phyloP scores from a whole-genome alignment of 148 eudicot genomes.

The Selenicereus undatus region DNA sequence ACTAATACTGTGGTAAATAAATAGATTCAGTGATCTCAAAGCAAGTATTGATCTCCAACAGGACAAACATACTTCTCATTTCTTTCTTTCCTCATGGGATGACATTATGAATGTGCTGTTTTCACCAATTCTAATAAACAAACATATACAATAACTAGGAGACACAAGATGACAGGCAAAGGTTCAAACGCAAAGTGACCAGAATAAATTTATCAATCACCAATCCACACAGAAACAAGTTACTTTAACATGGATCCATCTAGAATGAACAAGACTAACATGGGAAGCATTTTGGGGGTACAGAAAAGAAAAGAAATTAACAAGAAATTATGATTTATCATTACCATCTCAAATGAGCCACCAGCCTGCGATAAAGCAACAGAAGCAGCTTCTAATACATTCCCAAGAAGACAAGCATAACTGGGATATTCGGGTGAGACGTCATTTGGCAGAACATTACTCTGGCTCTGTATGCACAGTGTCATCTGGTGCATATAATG shows the following conservation, averaged over 20 bases:
- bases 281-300: neutral
- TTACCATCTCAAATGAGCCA: slow-evolving; percentile 70
- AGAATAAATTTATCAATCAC: neutral
- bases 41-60: too few relatives aligned
- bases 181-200: too few relatives aligned
- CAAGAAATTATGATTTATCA: slow-evolving; percentile 15
- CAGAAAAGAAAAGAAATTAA: neutral
- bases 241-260: neutral
- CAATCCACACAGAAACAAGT: neutral
- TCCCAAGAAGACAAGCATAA: slow-evolving; percentile 95
- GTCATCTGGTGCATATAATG: slow-evolving; percentile 81
- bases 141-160: too few relatives aligned
- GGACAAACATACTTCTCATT: too few relatives aligned
- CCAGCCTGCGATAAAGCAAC: slow-evolving; percentile 51
- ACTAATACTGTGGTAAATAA: too few relatives aligned
- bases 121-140: too few relatives aligned
- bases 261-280: neutral
- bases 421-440: slow-evolving; percentile 71
- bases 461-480: slow-evolving; percentile 46
- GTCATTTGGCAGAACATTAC: slow-evolving; percentile 62
- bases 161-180: too few relatives aligned
- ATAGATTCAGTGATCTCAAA: too few relatives aligned
- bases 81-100: too few relatives aligned
- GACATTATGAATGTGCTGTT: too few relatives aligned
- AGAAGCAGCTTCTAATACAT: slow-evolving; percentile 68